Conservation (phyloP, 345 rosid genomes). For the Cardamine occulta region DNA sequence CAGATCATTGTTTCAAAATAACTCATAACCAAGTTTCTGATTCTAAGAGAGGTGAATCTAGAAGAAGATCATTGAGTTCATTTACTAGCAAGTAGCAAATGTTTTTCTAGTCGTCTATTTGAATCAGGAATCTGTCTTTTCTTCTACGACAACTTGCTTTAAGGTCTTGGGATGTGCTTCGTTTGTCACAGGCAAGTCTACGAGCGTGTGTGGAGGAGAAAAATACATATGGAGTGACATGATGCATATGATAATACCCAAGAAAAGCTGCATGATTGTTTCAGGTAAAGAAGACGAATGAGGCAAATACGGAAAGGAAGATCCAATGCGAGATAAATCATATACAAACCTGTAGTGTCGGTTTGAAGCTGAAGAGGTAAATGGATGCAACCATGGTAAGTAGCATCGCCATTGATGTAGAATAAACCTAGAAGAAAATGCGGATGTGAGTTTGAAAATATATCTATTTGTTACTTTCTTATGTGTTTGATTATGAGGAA, state of each 20-base stretch:
- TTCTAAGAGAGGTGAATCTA: background rate
- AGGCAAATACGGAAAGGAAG: constrained; percentile 22
- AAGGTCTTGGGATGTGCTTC: constrained; percentile 63
- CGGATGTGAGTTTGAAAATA: background rate
- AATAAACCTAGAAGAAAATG: constrained; percentile 60
- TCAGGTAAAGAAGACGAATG: background rate
- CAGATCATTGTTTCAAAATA: constrained; percentile 8
- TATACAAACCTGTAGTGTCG: constrained; percentile 66
- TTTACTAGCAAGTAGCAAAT: constrained; percentile 17
- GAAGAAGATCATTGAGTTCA: constrained; percentile 16
- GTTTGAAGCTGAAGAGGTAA: constrained; percentile 70
- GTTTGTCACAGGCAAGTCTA: constrained; percentile 57
- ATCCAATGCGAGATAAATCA: constrained; percentile 1
- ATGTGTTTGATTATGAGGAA: background rate
- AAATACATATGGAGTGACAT: constrained; percentile 97
- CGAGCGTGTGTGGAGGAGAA: constrained; percentile 71
- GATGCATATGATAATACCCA: constrained; percentile 90
- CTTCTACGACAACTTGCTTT: constrained; percentile 59
- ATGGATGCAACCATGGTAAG: constrained; percentile 76
- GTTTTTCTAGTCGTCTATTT: constrained; percentile 2
- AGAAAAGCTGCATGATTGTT: constrained; percentile 73
- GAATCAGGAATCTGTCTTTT: constrained; percentile 60
- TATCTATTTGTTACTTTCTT: background rate
- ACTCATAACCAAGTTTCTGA: background rate
- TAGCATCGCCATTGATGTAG: constrained; percentile 93